These are phyloP conservation scores for Lenzites betulinus DNA, from an alignment of 768 basidiomycete species.

Conservation along the genomic window DNA sequence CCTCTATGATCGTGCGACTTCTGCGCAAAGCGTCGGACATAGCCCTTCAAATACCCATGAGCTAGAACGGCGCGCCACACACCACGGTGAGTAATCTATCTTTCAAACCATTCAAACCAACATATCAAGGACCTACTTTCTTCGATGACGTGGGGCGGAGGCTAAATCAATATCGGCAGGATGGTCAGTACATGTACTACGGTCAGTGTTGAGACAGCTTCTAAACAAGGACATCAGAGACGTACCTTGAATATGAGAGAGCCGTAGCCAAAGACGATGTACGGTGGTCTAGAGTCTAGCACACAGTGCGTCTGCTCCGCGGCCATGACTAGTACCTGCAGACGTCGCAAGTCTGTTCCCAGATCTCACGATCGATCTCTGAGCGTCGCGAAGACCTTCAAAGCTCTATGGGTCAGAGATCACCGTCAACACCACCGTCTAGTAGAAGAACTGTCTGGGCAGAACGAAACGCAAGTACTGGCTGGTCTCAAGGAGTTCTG, in stretches of 20 bases:
- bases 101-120: not conserved
- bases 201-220: no score
- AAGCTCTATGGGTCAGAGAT: no score
- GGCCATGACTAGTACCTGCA: no score
- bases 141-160: conserved; percentile 75
- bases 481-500: not conserved
- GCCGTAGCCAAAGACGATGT: conserved; percentile 90
- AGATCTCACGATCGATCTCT: no score
- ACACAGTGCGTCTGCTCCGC: no score
- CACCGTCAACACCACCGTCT: no score
- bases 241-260: conserved; percentile 89
- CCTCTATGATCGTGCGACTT: conserved; percentile 92
- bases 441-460: no score
- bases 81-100: not conserved
- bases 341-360: no score
- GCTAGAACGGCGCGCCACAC: no score
- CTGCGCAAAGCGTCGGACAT: conserved; percentile 89
- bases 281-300: conserved; percentile 34
- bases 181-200: not conserved
- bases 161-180: conserved; percentile 45
- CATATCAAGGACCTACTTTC: conserved; percentile 49
- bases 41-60: conserved; percentile 87
- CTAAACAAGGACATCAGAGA: no score
- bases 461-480: no score
- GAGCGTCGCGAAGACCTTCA: no score